These are phyloP conservation scores for Aureobasidium leucospermi DNA, from an alignment of 2,329 filamentous ascomycete species.

Conservation along the genomic window DNA sequence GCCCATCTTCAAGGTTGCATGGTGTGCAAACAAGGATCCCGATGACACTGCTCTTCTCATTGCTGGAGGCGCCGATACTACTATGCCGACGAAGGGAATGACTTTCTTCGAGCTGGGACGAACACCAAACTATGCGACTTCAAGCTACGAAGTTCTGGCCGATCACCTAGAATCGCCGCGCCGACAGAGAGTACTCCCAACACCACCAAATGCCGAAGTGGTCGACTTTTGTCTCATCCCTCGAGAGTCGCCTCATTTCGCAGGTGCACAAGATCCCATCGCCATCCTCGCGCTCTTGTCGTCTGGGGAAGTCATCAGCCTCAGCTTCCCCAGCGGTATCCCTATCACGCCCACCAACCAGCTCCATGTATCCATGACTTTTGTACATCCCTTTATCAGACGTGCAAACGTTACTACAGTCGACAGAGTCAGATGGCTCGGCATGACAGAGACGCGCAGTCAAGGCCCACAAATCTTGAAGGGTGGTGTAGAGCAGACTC, in stretches of 20 bases:
- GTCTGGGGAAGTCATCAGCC: conserved; percentile 80
- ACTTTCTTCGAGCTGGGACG: conserved; percentile 84
- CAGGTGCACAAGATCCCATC: conserved; percentile 82
- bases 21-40: conserved; percentile 91
- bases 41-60: conserved; percentile 88
- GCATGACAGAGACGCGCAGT: conserved; percentile 75
- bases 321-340: conserved; percentile 88
- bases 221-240: conserved; percentile 78
- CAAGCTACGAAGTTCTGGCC: conserved; percentile 75
- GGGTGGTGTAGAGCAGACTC: conserved; percentile 67
- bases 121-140: conserved; percentile 86
- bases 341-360: conserved; percentile 89
- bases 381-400: conserved; percentile 84
- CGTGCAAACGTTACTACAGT: conserved; percentile 65
- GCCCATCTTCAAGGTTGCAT: conserved; percentile 70
- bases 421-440: conserved; percentile 76
- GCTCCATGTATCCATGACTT: conserved; percentile 76
- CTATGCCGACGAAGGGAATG: conserved; percentile 64
- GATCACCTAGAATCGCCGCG: conserved; percentile 74
- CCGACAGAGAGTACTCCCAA: conserved; percentile 61
- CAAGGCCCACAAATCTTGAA: conserved; percentile 70
- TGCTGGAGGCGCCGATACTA: conserved; percentile 67
- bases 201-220: conserved; percentile 69
- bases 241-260: conserved; percentile 74
- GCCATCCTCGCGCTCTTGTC: conserved; percentile 71